These are phyloP conservation scores for Mucor mucedo DNA, from an alignment of 371 early-diverging fungal species.

Conservation along the genomic window DNA sequence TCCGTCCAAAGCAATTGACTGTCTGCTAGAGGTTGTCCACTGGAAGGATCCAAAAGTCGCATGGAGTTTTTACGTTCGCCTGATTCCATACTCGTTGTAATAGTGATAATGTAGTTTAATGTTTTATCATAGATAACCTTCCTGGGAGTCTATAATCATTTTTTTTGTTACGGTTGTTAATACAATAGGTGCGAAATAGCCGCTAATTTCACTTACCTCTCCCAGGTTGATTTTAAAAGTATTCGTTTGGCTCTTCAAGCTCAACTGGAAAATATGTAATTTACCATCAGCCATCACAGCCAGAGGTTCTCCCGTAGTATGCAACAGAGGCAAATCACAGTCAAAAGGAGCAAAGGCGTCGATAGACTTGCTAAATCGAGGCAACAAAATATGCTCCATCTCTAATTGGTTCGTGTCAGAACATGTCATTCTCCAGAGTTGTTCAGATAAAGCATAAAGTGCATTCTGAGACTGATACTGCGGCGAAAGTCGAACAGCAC, in stretches of 20 bases:
- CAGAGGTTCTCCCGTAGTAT: conserved; percentile 9
- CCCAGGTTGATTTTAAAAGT: conserved; percentile 25
- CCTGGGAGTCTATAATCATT: conserved; percentile 26
- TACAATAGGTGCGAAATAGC: background rate
- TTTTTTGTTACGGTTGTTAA: background rate
- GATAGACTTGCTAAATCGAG: conserved; percentile 10
- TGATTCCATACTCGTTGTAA: conserved; percentile 13
- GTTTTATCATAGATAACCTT: conserved; percentile 25
- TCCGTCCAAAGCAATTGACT: conserved; percentile 17
- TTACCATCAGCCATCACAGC: conserved; percentile 30
- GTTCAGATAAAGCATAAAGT: conserved; percentile 32
- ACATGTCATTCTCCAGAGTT: conserved; percentile 32
- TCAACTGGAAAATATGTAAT: conserved; percentile 25
- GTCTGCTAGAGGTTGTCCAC: conserved; percentile 26
- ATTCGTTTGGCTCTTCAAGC: conserved; percentile 8
- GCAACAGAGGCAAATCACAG: conserved; percentile 11
- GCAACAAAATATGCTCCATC: conserved; percentile 29
- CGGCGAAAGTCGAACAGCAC: conserved; percentile 15
- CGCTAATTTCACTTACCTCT: conserved; percentile 24
- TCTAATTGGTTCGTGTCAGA: conserved; percentile 7
- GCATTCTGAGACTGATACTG: background rate
- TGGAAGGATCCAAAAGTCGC: conserved; percentile 22
- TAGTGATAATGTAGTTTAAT: conserved; percentile 17
- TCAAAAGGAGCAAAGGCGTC: conserved; percentile 24
- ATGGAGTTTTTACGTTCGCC: conserved; percentile 23